A percentile compares a stretch with the other conserved stretches of the same genome.
Evolutionary conservation across 495 filamentous ascomycete genomes (phyloP).

Genomic region (Neurospora sp.): DNA sequence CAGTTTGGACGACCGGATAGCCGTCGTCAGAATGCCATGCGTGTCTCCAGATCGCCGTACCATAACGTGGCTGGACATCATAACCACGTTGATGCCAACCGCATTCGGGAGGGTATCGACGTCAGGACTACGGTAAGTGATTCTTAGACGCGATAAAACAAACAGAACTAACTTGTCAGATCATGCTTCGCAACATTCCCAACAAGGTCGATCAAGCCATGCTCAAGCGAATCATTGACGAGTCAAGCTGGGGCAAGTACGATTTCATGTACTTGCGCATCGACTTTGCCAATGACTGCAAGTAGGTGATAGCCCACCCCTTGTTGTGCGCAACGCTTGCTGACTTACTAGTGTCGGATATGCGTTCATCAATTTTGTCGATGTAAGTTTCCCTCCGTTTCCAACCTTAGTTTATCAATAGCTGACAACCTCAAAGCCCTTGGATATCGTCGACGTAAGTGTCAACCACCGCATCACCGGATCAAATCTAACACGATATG

Average conservation of each 20-base stretch:
- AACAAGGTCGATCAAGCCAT: conserved; percentile 78
- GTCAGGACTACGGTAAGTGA: conserved; percentile 61
- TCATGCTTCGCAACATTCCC: conserved; percentile 95
- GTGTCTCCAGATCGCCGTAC: conserved; percentile 29
- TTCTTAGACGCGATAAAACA: not conserved
- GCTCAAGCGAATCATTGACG: conserved; percentile 70
- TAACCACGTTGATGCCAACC: conserved; percentile 56
- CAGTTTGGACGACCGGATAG: conserved; percentile 16
- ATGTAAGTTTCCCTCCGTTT: conserved; percentile 42
- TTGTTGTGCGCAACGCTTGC: not conserved
- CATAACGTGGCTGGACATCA: conserved; percentile 42
- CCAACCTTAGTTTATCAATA: not conserved
- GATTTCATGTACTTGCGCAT: conserved; percentile 96
- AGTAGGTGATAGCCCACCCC: conserved; percentile 43
- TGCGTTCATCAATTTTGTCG: conserved; percentile 91
- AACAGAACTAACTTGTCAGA: conserved; percentile 37
- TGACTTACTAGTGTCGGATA: conserved; percentile 72
- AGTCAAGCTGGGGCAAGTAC: conserved; percentile 68
- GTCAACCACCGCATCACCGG: not conserved
- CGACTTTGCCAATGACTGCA: conserved; percentile 83
- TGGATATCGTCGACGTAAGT: conserved; percentile 63
- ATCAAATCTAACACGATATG: conserved; percentile 22
- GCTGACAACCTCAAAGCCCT: conserved; percentile 42
- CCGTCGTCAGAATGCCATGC: conserved; percentile 33
- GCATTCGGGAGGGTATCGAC: conserved; percentile 57